Base-by-base conservation (phyloP, 73 alveolate genomes). In the Paramecium sexaurelia region DNA sequence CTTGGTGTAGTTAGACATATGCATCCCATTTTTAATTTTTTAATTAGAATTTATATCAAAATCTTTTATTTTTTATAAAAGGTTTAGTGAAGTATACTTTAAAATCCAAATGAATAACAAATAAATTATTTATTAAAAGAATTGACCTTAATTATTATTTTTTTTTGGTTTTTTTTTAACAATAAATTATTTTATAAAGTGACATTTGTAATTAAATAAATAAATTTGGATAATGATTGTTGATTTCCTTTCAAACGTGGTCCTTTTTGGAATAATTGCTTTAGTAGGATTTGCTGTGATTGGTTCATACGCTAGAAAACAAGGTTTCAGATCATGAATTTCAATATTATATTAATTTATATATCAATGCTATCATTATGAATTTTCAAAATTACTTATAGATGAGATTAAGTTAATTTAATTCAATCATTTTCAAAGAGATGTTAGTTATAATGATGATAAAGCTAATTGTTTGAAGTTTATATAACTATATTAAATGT, bases 1-100 rank as follows among this genome's bases (percentile, higher is more conserved):
- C 56, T 71, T 11, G 56, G 37, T 6, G 11, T 13, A 61, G 83
- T 29, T 32, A 4, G 47, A 61, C 47, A 27, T 35, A 36, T 22
- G 35, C 86, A 71, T 7, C 86, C 86, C 86, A 71, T 71, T 51
- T n/a, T 61, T 61, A 61, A 61, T 61, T 11, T 17, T 51, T 51
- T 51, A 51, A 51, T 51, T 51, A 29, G 67, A 51, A 51, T 51
- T 51, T 51, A 51, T 51, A 51, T 51, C 67, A 51, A 51, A 51
- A 51, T n/a, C 67, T 51, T 19, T 51, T 15, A 51, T 29, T 51
- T 51, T 51, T 51, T 51, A 51, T 51, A 51, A 51, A 51, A 15
- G 67, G 67, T 17, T 51, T 3, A 17, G 29, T 0, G 29, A 51
- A 51, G 67, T 5, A 51, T 51, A 51, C 15, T 15, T 51, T 1